These are phyloP conservation scores for Lasiodiplodia theobromae DNA, from an alignment of 2,329 filamentous ascomycete species.

Conservation along the genomic window DNA sequence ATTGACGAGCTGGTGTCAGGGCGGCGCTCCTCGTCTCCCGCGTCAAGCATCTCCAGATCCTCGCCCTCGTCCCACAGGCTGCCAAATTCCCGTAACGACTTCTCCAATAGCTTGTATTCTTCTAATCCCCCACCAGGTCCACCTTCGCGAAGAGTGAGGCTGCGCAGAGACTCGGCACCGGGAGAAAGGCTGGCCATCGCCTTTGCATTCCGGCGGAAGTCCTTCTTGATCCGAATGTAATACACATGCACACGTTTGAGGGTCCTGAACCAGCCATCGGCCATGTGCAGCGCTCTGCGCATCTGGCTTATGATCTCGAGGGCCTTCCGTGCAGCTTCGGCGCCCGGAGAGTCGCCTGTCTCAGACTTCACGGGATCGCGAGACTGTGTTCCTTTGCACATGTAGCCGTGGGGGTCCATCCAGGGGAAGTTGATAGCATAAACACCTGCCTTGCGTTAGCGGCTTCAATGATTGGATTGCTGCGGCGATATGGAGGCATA, in stretches of 20 bases:
- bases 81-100: conserved; percentile 45
- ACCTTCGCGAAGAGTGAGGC: conserved; percentile 50
- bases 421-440: conserved; percentile 72
- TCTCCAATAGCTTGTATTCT: conserved; percentile 59
- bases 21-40: conserved; percentile 35
- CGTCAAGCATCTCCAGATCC: conserved; percentile 44
- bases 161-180: conserved; percentile 39
- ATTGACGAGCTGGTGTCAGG: conserved; percentile 32
- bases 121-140: conserved; percentile 49
- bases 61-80: conserved; percentile 39
- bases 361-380: conserved; percentile 32
- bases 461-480: background rate
- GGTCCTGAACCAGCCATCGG: conserved; percentile 62
- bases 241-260: conserved; percentile 63
- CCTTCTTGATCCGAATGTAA: conserved; percentile 59
- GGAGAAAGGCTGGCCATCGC: conserved; percentile 39
- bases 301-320: conserved; percentile 61
- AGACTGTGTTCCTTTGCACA: conserved; percentile 46
- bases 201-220: conserved; percentile 51
- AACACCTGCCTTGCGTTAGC: conserved; percentile 52
- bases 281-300: conserved; percentile 63
- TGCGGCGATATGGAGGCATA: conserved; percentile 33
- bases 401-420: conserved; percentile 68
- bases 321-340: conserved; percentile 57
- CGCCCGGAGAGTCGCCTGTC: conserved; percentile 34